Percentiles rank a stretch among this genome's conserved stretches.
Conservation (phyloP, 2,329 filamentous ascomycete species). For the Phaeosphaeriaceae sp. region DNA sequence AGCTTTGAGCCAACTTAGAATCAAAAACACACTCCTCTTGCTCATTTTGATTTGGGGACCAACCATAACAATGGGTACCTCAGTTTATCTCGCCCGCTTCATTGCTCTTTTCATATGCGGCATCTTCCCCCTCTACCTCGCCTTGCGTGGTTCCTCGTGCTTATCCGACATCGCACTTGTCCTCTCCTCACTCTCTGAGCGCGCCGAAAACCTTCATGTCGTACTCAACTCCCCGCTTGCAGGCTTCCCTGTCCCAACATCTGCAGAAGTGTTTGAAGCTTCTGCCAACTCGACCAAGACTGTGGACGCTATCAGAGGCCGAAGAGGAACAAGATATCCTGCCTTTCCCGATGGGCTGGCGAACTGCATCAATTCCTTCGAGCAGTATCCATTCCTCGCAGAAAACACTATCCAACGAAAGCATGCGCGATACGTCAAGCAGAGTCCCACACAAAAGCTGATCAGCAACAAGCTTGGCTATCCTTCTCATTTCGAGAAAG, state of each 20-base stretch:
- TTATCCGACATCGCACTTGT: conserved; percentile 10
- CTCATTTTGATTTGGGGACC: too few relatives aligned
- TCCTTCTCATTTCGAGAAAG: conserved; percentile 8
- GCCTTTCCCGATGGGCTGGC: conserved; percentile 8
- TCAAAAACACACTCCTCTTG: too few relatives aligned
- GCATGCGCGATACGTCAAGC: conserved; percentile 9
- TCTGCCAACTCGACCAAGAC: background rate
- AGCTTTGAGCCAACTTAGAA: too few relatives aligned
- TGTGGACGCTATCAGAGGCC: background rate
- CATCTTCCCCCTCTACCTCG: conserved; percentile 6
- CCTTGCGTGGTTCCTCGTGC: conserved; percentile 2
- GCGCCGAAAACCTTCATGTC: conserved; percentile 4
- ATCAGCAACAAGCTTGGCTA: conserved; percentile 12
- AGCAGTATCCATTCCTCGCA: conserved; percentile 11
- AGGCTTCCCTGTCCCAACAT: background rate
- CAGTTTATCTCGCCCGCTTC: conserved; percentile 3
- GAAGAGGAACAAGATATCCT: conserved; percentile 4
- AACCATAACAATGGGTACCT: conserved; percentile 8
- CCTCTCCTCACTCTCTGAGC: conserved; percentile 8
- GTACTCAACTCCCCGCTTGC: conserved; percentile 1
- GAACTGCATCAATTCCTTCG: conserved; percentile 11
- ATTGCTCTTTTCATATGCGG: conserved; percentile 4
- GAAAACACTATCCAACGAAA: conserved; percentile 7
- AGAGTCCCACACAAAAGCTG: conserved; percentile 8
- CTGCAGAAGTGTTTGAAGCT: conserved; percentile 3